These are phyloP conservation scores for Termitomyces sp. DNA, from an alignment of 768 basidiomycete genomes.

Conservation along the genomic window DNA sequence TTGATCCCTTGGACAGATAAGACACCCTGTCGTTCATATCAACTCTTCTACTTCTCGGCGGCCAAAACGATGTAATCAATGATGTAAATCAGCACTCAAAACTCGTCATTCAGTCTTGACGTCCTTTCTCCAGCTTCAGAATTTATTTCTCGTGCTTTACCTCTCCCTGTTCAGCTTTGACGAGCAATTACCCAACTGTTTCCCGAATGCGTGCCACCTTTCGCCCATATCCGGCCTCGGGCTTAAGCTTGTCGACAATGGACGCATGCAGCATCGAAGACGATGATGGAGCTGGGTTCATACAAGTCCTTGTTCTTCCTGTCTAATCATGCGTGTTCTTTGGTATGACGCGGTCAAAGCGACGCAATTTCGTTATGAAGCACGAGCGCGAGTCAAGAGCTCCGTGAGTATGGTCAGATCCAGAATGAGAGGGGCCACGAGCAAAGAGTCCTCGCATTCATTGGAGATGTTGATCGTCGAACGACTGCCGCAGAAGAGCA, in stretches of 20 bases:
- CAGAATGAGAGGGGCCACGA: conserved; percentile 94
- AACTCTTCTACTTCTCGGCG: no score
- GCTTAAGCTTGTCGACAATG: background rate
- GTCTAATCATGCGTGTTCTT: background rate
- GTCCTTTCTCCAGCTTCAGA: background rate
- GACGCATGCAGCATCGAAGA: background rate
- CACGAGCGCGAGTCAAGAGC: conserved; percentile 67
- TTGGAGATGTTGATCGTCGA: conserved; percentile 97
- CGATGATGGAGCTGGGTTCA: background rate
- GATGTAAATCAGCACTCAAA: background rate
- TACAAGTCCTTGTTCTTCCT: background rate
- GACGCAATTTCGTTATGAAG: background rate
- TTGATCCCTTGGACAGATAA: background rate
- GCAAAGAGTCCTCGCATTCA: conserved; percentile 96
- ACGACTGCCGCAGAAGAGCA: conserved; percentile 92
- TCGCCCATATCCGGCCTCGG: background rate
- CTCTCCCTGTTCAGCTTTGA: background rate
- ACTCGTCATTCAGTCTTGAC: background rate
- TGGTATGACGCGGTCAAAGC: background rate
- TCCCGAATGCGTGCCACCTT: background rate
- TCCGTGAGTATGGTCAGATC: conserved; percentile 92
- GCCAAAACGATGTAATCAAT: no score
- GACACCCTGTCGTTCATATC: background rate
- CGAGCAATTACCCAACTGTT: background rate
- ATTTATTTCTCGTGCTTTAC: background rate